Evolutionary conservation across 768 basidiomycete genomes (phyloP).

Genomic region (Phlegmacium glaucopus): DNA sequence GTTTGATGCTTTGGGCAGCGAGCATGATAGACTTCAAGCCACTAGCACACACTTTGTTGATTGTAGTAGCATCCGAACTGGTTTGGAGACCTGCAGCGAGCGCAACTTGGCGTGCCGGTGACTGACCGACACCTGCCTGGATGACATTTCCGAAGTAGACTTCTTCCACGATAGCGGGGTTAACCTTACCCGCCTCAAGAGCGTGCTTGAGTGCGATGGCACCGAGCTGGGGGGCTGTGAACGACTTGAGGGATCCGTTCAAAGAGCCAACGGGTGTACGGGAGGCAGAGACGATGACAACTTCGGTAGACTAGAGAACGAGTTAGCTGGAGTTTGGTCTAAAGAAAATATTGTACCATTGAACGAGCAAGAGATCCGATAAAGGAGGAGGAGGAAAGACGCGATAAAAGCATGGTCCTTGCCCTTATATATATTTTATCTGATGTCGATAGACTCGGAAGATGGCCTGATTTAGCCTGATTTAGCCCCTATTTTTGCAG

Average conservation of each 20-base stretch:
- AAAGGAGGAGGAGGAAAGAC: conserved; percentile 34
- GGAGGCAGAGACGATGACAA: conserved; percentile 89
- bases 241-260: conserved; percentile 82
- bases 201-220: conserved; percentile 87
- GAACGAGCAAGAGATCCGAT: conserved; percentile 39
- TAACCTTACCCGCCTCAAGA: conserved; percentile 73
- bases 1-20: conserved; percentile 85
- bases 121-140: conserved; percentile 96
- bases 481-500: too few relatives aligned
- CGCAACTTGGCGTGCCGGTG: conserved; percentile 97
- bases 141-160: conserved; percentile 97
- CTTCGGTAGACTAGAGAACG: conserved; percentile 58
- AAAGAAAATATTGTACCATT: conserved; percentile 41
- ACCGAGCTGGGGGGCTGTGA: conserved; percentile 92
- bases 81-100: conserved; percentile 81
- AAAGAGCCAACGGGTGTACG: conserved; percentile 94
- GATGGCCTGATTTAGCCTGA: too few relatives aligned
- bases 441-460: conserved; percentile 9
- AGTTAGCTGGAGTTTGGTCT: neutral
- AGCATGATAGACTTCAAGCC: conserved; percentile 96
- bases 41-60: conserved; percentile 99
- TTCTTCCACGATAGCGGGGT: conserved; percentile 86
- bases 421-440: too few relatives aligned
- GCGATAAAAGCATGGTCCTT: conserved; percentile 48
- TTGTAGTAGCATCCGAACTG: conserved; percentile 92